Evolutionary conservation across 257 asterid species (phyloP).

Genomic region (Agastache rugosa): DNA sequence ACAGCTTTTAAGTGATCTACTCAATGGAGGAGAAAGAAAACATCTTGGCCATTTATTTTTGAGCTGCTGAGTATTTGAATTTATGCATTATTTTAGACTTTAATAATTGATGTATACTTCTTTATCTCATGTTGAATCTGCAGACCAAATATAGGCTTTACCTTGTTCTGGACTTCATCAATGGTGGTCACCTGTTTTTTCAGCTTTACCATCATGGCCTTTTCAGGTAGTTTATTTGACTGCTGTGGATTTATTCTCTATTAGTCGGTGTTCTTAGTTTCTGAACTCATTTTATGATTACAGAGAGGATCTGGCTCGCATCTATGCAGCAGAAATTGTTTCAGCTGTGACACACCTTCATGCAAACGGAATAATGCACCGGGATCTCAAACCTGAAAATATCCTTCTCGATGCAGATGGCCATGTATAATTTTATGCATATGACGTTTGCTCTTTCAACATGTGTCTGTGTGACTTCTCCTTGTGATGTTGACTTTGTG

Average conservation of each 20-base stretch:
- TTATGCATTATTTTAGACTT: constrained; percentile 22
- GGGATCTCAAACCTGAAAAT: constrained; percentile 78
- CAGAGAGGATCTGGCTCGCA: constrained; percentile 71
- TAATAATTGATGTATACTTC: background rate
- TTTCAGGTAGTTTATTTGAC: constrained; percentile 55
- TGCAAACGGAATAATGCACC: constrained; percentile 68
- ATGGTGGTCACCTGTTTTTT: constrained; percentile 82
- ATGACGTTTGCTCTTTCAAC: constrained; percentile 1
- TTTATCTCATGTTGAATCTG: constrained; percentile 27
- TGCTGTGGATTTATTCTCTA: constrained; percentile 5
- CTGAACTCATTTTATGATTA: constrained; percentile 30
- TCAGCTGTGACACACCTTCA: constrained; percentile 73
- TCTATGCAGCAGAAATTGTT: constrained; percentile 65
- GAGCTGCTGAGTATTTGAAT: background rate
- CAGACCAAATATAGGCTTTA: constrained; percentile 80
- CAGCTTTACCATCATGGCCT: constrained; percentile 75
- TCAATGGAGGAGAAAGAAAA: background rate
- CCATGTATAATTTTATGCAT: constrained; percentile 52
- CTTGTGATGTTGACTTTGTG: background rate
- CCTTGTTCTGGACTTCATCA: constrained; percentile 76
- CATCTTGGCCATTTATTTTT: background rate
- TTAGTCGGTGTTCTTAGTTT: constrained; percentile 17
- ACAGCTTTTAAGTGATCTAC: background rate
- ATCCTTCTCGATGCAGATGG: constrained; percentile 72
- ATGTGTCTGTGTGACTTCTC: background rate